phyloP scores from a whole-genome alignment of 2,329 filamentous ascomycete species.

The Alternaria postmessia region DNA sequence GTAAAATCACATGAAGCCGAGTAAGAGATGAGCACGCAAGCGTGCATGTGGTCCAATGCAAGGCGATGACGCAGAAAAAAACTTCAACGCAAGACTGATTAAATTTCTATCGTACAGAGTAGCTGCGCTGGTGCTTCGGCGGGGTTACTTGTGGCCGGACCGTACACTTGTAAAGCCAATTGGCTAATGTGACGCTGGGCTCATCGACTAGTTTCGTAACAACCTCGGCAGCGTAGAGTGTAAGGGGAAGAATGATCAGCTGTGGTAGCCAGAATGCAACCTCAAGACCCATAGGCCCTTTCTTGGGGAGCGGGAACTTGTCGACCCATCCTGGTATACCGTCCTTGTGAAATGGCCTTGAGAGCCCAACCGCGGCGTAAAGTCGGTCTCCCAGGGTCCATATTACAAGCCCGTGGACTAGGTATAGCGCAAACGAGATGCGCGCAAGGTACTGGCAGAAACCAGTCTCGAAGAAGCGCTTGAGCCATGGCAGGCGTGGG shows the following conservation, averaged over 20 bases:
- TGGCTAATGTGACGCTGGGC: slow-evolving; percentile 61
- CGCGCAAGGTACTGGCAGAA: slow-evolving; percentile 65
- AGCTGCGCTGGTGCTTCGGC: slow-evolving; percentile 16
- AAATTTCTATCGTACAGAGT: slow-evolving; percentile 6
- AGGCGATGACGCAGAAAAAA: neutral
- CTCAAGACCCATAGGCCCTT: slow-evolving; percentile 65
- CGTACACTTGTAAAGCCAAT: slow-evolving; percentile 64
- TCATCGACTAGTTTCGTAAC: slow-evolving; percentile 52
- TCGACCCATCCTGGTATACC: slow-evolving; percentile 66
- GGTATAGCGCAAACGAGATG: slow-evolving; percentile 66
- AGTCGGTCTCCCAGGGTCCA: slow-evolving; percentile 62
- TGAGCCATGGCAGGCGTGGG: slow-evolving; percentile 63
- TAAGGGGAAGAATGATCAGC: slow-evolving; percentile 55
- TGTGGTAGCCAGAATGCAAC: slow-evolving; percentile 67
- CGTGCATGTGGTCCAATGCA: neutral
- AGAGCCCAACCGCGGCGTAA: slow-evolving; percentile 68
- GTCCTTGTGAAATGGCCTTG: slow-evolving; percentile 58
- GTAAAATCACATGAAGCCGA: slow-evolving; percentile 26
- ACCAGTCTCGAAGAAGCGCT: slow-evolving; percentile 57
- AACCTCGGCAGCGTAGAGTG: slow-evolving; percentile 44
- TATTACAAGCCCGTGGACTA: slow-evolving; percentile 63
- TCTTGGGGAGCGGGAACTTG: slow-evolving; percentile 62
- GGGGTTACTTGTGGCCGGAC: slow-evolving; percentile 26
- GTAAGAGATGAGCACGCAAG: neutral
- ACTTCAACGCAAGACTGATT: neutral